Evolutionary conservation across 331 rosid genomes (phyloP).

Genomic region (Quercus phellos): DNA sequence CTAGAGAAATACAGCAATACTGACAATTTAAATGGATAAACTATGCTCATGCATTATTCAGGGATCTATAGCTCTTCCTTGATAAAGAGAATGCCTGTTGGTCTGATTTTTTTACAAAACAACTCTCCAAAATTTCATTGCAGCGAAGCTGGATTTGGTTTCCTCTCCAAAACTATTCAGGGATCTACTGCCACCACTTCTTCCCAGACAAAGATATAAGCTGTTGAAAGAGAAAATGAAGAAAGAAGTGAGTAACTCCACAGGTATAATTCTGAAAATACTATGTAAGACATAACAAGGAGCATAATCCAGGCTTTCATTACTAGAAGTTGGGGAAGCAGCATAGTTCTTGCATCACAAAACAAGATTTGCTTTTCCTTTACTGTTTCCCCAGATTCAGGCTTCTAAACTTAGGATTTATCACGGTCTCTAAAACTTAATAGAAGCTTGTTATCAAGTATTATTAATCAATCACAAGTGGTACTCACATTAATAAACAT

Average conservation of each 20-base stretch:
- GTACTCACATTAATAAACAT: neutral
- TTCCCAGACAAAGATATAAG: constrained; percentile 74
- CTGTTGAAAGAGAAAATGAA: constrained; percentile 44
- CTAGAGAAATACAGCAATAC: constrained; percentile 7
- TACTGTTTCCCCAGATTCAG: neutral
- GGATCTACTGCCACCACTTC: constrained; percentile 53
- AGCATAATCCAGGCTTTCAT: neutral
- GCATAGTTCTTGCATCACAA: neutral
- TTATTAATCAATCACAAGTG: neutral
- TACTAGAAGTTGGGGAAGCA: neutral
- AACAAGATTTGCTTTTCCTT: neutral
- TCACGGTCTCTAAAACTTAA: neutral
- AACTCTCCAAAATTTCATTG: constrained; percentile 4
- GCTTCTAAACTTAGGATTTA: neutral
- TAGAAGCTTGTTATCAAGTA: neutral
- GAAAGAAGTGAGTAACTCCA: neutral
- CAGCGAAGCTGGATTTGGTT: constrained; percentile 13
- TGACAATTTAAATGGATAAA: neutral
- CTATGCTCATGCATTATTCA: constrained; percentile 4
- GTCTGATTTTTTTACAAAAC: constrained; percentile 13
- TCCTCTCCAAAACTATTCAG: neutral
- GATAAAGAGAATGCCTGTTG: neutral
- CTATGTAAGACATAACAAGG: neutral
- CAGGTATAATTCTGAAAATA: neutral
- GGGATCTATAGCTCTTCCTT: constrained; percentile 26